Percentiles rank a stretch among this genome's conserved stretches.
phyloP scores from a whole-genome alignment of 2,329 filamentous ascomycete species.

The Amauroascus niger region DNA sequence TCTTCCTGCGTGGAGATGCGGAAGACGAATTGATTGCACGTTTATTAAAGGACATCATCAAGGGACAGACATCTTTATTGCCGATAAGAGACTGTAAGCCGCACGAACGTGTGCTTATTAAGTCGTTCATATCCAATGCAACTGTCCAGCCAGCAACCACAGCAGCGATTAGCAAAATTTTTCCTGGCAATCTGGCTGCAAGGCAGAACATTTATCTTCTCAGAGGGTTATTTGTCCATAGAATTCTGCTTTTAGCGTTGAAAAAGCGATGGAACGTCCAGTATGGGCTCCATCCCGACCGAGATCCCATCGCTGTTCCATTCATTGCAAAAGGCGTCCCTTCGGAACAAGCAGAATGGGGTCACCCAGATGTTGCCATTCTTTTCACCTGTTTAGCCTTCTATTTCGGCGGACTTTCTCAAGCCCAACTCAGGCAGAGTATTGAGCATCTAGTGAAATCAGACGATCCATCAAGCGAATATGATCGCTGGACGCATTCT shows the following conservation, averaged over 20 bases:
- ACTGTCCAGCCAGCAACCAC: not conserved
- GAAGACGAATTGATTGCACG: conserved; percentile 38
- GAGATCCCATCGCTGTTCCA: conserved; percentile 47
- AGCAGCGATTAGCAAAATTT: conserved; percentile 1
- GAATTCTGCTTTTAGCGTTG: conserved; percentile 47
- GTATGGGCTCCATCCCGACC: conserved; percentile 46
- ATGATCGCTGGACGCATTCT: conserved; percentile 26
- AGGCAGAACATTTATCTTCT: conserved; percentile 18
- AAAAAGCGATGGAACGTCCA: conserved; percentile 57
- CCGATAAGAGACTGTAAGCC: conserved; percentile 16
- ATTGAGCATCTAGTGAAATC: conserved; percentile 43
- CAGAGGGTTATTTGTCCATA: conserved; percentile 45
- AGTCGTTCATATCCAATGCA: conserved; percentile 11
- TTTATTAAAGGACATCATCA: conserved; percentile 37
- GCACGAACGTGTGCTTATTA: conserved; percentile 5
- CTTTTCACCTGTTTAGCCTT: conserved; percentile 47
- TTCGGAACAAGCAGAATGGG: conserved; percentile 49
- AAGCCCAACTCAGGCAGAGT: conserved; percentile 42
- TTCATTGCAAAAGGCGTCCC: conserved; percentile 53
- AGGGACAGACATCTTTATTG: conserved; percentile 24
- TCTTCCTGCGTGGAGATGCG: conserved; percentile 44
- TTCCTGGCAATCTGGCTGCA: conserved; percentile 10
- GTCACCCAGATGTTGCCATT: conserved; percentile 52
- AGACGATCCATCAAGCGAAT: conserved; percentile 47
- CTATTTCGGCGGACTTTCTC: conserved; percentile 47